Percentiles rank a stretch among this genome's conserved stretches.
Conservation (phyloP, 2,329 filamentous ascomycete genomes). For the Stagonosporopsis cucurbitacearum region DNA sequence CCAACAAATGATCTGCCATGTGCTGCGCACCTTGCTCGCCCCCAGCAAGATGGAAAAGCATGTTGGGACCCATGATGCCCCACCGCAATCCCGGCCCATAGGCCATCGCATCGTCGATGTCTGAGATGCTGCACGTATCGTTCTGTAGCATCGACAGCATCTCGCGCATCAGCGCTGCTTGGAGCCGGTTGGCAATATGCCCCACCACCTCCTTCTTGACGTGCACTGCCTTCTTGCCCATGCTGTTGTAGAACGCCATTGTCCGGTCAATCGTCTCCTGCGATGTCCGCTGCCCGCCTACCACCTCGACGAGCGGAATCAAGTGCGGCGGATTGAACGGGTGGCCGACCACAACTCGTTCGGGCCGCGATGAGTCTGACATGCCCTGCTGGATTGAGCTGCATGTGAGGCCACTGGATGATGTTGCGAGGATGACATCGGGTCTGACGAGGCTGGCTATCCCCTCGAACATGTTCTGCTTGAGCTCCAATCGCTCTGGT, state of each 20-base stretch:
- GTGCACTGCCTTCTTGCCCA: constrained; percentile 49
- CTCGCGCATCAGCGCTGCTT: constrained; percentile 36
- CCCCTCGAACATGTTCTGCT: constrained; percentile 46
- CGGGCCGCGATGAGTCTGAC: constrained; percentile 25
- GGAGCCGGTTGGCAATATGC: constrained; percentile 56
- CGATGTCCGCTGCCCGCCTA: constrained; percentile 33
- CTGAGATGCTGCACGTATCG: constrained; percentile 21
- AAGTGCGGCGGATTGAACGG: constrained; percentile 59
- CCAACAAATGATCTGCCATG: constrained; percentile 23
- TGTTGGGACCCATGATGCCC: constrained; percentile 27
- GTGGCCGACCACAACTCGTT: constrained; percentile 50
- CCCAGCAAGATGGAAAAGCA: constrained; percentile 23
- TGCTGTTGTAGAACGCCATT: constrained; percentile 49
- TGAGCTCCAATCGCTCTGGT: constrained; percentile 51
- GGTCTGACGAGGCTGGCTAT: constrained; percentile 41
- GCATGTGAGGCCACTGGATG: constrained; percentile 49
- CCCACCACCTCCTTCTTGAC: constrained; percentile 50
- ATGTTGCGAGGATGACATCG: constrained; percentile 50
- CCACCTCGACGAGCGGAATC: constrained; percentile 57
- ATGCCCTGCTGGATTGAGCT: constrained; percentile 35
- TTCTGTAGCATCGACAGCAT: constrained; percentile 21
- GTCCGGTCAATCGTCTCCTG: constrained; percentile 30
- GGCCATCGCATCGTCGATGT: constrained; percentile 27
- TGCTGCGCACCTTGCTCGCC: constrained; percentile 27
- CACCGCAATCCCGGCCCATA: constrained; percentile 26